Conservation (phyloP, 345 rosid genomes). For the Alliaria petiolata region DNA sequence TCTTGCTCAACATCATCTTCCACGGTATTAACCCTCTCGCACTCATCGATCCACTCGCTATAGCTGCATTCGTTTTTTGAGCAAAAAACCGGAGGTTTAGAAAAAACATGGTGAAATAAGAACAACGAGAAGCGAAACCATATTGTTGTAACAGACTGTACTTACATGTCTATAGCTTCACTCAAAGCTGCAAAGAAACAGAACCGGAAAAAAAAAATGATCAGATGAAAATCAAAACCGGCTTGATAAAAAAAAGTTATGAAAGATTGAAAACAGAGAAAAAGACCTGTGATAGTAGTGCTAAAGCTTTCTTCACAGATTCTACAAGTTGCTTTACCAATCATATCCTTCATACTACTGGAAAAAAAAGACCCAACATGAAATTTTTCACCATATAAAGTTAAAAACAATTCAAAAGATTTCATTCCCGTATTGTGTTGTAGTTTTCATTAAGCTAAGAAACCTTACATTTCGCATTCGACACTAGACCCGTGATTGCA, state of each 20-base stretch:
- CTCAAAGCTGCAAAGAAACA: slow-evolving; percentile 65
- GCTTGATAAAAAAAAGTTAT: not conserved
- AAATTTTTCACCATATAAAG: not conserved
- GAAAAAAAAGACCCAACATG: not conserved
- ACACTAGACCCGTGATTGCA: slow-evolving; percentile 95
- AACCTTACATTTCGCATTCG: slow-evolving; percentile 69
- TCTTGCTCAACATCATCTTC: slow-evolving; percentile 62
- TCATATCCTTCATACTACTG: slow-evolving; percentile 89
- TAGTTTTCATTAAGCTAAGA: not conserved
- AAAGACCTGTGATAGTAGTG: slow-evolving; percentile 76
- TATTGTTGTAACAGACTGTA: too few species aligned
- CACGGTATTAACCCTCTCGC: slow-evolving; percentile 66
- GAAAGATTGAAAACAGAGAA: not conserved
- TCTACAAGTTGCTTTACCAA: slow-evolving; percentile 73
- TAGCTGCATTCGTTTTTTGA: slow-evolving; percentile 51
- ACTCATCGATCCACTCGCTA: slow-evolving; percentile 98
- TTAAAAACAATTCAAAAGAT: not conserved
- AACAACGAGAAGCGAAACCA: not conserved
- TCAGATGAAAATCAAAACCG: not conserved
- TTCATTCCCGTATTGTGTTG: not conserved
- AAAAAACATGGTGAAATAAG: not conserved
- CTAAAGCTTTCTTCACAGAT: slow-evolving; percentile 90
- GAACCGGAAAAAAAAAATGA: not conserved
- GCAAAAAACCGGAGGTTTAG: not conserved
- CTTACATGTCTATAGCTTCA: slow-evolving; percentile 95